phyloP scores from a whole-genome alignment of 257 asterid genomes.

The Nicotiana noctiflora region DNA sequence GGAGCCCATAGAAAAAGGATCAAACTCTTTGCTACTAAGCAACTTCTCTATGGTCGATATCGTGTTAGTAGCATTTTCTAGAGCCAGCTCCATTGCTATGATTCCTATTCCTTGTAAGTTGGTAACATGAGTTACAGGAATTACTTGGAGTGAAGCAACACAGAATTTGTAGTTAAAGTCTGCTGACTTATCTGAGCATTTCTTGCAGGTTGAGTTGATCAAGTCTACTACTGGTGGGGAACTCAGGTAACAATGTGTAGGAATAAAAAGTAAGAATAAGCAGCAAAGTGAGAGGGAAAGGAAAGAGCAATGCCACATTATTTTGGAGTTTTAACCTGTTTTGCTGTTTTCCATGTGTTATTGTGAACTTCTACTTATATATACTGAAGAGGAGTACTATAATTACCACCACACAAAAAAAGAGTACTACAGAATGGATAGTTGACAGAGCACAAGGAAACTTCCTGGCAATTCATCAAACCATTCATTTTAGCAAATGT shows the following conservation, averaged over 20 bases:
- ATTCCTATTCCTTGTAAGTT: conserved; percentile 15
- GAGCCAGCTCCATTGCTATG: conserved; percentile 20
- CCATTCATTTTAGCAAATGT: neutral
- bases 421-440: neutral
- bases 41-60: conserved; percentile 1
- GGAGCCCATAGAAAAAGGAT: conserved; percentile 9
- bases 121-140: conserved; percentile 7
- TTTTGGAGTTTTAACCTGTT: neutral
- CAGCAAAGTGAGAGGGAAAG: conserved; percentile 10
- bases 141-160: conserved; percentile 18
- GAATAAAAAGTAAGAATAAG: neutral
- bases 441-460: neutral
- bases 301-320: conserved; percentile 13
- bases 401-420: no score
- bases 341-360: neutral
- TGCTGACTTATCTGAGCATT: conserved; percentile 18
- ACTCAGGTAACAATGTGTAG: neutral
- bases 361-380: neutral
- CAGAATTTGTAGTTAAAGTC: conserved; percentile 22
- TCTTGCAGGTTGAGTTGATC: conserved; percentile 27
- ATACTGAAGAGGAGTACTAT: neutral
- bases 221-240: neutral
- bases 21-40: conserved; percentile 9
- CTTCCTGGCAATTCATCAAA: neutral
- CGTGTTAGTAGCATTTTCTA: conserved; percentile 20